These are phyloP conservation scores for Dothistroma septosporum DNA, from an alignment of 2,329 filamentous ascomycete genomes.

Conservation along the genomic window DNA sequence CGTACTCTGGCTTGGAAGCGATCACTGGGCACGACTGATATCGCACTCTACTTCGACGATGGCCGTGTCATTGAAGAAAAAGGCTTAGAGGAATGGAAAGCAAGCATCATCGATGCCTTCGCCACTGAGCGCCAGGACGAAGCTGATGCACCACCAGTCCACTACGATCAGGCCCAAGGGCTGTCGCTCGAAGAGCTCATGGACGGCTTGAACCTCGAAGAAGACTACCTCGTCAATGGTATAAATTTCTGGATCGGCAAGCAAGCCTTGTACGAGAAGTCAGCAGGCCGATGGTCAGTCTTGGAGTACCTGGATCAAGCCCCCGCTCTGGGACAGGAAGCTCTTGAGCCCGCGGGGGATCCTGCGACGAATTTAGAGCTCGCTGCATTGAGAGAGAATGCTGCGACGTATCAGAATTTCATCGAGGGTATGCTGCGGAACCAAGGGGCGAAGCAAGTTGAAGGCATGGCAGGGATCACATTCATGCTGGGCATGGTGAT, in stretches of 20 bases:
- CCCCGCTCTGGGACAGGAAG: conserved; percentile 34
- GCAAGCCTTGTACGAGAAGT: conserved; percentile 58
- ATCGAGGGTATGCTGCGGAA: conserved; percentile 95
- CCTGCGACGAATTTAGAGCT: conserved; percentile 50
- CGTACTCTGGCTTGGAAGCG: conserved; percentile 87
- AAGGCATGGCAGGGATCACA: conserved; percentile 77
- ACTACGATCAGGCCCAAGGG: conserved; percentile 13
- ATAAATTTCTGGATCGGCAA: conserved; percentile 69
- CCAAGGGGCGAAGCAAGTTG: conserved; percentile 48
- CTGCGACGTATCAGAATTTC: conserved; percentile 81
- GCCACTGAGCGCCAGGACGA: conserved; percentile 36
- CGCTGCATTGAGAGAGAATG: conserved; percentile 63
- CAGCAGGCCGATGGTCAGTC: conserved; percentile 57
- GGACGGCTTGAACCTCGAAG: conserved; percentile 63
- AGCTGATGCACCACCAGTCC: conserved; percentile 28
- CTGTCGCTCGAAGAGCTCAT: conserved; percentile 46
- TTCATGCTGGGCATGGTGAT: conserved; percentile 97
- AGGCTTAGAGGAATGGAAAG: conserved; percentile 78
- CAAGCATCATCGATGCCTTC: conserved; percentile 82
- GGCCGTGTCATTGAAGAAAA: conserved; percentile 61
- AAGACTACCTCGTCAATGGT: conserved; percentile 63
- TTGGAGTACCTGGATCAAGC: conserved; percentile 57
- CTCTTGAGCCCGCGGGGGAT: conserved; percentile 37
- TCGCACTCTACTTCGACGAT: conserved; percentile 80
- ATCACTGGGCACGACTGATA: conserved; percentile 65